Evolutionary conservation across 805 yeast species (phyloP).

Genomic region (Hanseniaspora lachancei): DNA sequence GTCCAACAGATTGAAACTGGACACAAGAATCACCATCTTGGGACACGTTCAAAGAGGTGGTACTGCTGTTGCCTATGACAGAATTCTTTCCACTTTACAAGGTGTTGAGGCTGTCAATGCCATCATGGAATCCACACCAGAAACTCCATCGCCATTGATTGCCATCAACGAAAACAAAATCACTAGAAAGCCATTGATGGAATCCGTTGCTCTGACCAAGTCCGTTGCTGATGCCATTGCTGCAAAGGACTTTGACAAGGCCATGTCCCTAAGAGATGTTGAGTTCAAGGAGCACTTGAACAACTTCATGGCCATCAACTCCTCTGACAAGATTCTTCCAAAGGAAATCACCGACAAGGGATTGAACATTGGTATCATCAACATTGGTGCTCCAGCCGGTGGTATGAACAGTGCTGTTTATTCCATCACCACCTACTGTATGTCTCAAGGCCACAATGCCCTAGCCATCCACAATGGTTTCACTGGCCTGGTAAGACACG

Average conservation of each 20-base stretch:
- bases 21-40: conserved; percentile 85
- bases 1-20: conserved; percentile 65
- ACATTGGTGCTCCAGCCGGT: conserved; percentile 72
- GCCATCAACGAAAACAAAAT: conserved; percentile 80
- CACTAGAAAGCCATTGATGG: conserved; percentile 71
- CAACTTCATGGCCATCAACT: conserved; percentile 56
- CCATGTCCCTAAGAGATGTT: conserved; percentile 75
- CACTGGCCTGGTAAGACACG: conserved; percentile 54
- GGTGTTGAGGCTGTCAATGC: conserved; percentile 97
- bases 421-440: conserved; percentile 60
- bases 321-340: conserved; percentile 58
- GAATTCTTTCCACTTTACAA: conserved; percentile 83
- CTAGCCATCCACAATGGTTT: conserved; percentile 66
- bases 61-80: conserved; percentile 89
- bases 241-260: conserved; percentile 65
- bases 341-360: conserved; percentile 37
- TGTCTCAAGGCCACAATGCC: conserved; percentile 61
- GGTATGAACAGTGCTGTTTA: conserved; percentile 68
- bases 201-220: conserved; percentile 77
- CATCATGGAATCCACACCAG: conserved; percentile 74
- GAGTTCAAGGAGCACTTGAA: conserved; percentile 71
- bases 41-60: conserved; percentile 99
- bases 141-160: conserved; percentile 88
- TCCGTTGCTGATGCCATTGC: conserved; percentile 83
- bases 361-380: conserved; percentile 53